Conservation (phyloP, 257 asterid genomes). For the Petunia axillaris region DNA sequence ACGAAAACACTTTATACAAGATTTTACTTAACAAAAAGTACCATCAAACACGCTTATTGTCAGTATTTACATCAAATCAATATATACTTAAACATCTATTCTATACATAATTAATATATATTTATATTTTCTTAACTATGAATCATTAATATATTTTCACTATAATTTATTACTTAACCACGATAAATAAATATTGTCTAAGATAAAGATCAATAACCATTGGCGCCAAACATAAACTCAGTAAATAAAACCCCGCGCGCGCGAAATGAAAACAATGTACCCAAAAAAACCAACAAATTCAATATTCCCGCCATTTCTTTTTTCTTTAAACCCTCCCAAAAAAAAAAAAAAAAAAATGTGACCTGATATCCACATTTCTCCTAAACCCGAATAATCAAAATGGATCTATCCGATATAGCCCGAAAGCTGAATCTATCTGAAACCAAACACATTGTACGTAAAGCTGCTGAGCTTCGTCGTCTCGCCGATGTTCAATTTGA, state of each 20-base stretch:
- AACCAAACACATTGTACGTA: slow-evolving; percentile 62
- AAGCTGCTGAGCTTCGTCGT: slow-evolving; percentile 97
- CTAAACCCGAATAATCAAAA: slow-evolving; percentile 30
- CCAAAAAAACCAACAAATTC: slow-evolving; percentile 5
- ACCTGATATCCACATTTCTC: background rate
- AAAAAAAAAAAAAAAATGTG: slow-evolving; percentile 23
- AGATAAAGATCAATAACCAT: background rate
- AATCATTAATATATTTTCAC: too few species aligned
- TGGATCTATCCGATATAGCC: slow-evolving; percentile 76
- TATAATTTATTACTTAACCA: too few species aligned
- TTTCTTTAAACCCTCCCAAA: slow-evolving; percentile 21
- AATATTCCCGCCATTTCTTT: slow-evolving; percentile 54
- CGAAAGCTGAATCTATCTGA: slow-evolving; percentile 65
- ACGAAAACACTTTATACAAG: too few species aligned
- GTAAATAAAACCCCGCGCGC: slow-evolving; percentile 38
- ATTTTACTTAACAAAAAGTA: too few species aligned
- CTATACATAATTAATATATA: too few species aligned
- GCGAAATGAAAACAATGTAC: slow-evolving; percentile 41
- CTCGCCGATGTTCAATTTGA: slow-evolving; percentile 87
- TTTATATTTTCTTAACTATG: too few species aligned
- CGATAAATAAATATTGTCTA: too few species aligned
- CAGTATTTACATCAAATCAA: too few species aligned
- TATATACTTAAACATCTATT: too few species aligned
- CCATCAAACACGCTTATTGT: too few species aligned
- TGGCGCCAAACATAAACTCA: slow-evolving; percentile 7